Evolutionary conservation across 495 filamentous ascomycete genomes (phyloP), one percentile per base, ranked within the genome.

Genomic region (Neurospora discreta): DNA sequence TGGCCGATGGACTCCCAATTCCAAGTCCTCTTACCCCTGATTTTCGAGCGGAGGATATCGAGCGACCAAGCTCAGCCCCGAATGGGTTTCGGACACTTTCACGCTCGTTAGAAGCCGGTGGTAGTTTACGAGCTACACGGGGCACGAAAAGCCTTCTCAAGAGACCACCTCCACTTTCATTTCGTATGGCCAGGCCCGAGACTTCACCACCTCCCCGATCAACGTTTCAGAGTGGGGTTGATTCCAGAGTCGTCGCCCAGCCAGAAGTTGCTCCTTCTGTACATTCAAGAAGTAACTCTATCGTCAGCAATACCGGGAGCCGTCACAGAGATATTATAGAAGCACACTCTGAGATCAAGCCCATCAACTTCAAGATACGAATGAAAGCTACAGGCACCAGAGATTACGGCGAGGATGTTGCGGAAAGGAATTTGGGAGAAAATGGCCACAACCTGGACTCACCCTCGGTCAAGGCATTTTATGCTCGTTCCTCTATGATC

Each of bases 381-480:
- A 76, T 84, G 10, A 78, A 83, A 68, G 84, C 85, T 10, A 75
- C 83, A 15, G 85, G 85, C 0, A 76, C 79, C 2, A 81, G 80
- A 69, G 83, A 85, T 68, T 87, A 86, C 70, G 85, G 83, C 41
- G 85, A 88, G 74, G 86, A 87, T 74, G 85, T 88, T 0, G 86
- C 86, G 6, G 85, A 87, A 58, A 78, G 86, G 33, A 88, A 88
- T 70, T 81, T 86, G 65, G 77, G 71, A 20, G 73, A 78, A 69
- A 84, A 80, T 65, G 78, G 79, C 2, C 77, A 77, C 69, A 69
- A 78, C 39, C 73, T 80, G 7, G 72, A 74, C 23, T 78, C 80
- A 2, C 46, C 73, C 4, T 78, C 79, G 9, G 80, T 81, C 15
- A 71, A 73, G 60, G 77, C 77, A 1, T 83, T 78, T 41, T 78